Evolutionary conservation across 1,284 basidiomycete genomes (phyloP).

Genomic region (Naganishia albida): DNA sequence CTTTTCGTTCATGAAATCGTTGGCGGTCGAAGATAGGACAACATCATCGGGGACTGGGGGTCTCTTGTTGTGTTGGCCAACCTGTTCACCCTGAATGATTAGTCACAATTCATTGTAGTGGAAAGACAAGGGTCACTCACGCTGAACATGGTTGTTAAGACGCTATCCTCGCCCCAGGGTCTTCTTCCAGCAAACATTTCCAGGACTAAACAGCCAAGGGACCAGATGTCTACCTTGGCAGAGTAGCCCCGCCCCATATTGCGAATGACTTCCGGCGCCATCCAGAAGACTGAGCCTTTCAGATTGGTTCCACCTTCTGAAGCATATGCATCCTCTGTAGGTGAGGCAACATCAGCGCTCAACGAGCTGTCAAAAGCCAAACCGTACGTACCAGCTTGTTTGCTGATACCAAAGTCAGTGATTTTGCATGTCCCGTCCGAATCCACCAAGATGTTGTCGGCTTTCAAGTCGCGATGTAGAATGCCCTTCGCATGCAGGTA

Average conservation of each 20-base stretch:
- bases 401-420: slow-evolving; percentile 90
- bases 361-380: not conserved
- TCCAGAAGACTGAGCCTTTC: slow-evolving; percentile 98
- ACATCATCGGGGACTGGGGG: slow-evolving; percentile 89
- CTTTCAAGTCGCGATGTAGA: slow-evolving; percentile 94
- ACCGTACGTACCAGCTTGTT: slow-evolving; percentile 60
- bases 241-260: slow-evolving; percentile 78
- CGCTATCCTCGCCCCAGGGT: slow-evolving; percentile 89
- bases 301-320: slow-evolving; percentile 81
- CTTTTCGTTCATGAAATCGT: slow-evolving; percentile 80
- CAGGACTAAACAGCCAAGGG: slow-evolving; percentile 91
- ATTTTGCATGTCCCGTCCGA: slow-evolving; percentile 93
- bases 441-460: slow-evolving; percentile 97
- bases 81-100: slow-evolving; percentile 21
- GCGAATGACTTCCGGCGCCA: slow-evolving; percentile 91
- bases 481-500: slow-evolving; percentile 92
- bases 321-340: slow-evolving; percentile 73
- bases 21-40: slow-evolving; percentile 69
- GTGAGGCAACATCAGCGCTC: not conserved
- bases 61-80: slow-evolving; percentile 59
- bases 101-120: not conserved
- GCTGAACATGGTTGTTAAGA: slow-evolving; percentile 90
- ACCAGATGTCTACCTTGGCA: slow-evolving; percentile 98
- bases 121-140: too few species aligned
- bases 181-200: slow-evolving; percentile 97